Conservation (phyloP, 2,329 filamentous ascomycete genomes). For the Ambrosiella cleistominuta region DNA sequence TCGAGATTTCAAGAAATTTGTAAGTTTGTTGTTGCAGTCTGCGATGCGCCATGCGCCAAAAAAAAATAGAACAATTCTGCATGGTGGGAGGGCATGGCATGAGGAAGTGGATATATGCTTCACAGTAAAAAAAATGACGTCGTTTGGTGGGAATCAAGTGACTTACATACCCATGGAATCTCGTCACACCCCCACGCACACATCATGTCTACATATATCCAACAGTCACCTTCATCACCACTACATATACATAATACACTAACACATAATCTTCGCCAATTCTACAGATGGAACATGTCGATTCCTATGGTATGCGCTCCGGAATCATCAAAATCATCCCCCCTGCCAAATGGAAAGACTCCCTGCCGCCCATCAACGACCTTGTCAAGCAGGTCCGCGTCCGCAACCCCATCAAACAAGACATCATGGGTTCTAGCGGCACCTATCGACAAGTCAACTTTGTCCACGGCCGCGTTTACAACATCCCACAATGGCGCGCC, state of each 20-base stretch:
- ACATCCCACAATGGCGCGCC: conserved; percentile 86
- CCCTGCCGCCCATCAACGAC: conserved; percentile 62
- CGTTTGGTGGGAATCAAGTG: too few relatives aligned
- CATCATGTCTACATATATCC: not conserved
- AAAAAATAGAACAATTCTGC: not conserved
- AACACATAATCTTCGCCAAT: too few relatives aligned
- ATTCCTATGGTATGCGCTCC: conserved; percentile 91
- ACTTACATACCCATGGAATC: not conserved
- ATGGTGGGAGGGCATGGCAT: too few relatives aligned
- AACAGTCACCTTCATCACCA: too few relatives aligned
- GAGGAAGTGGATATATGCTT: too few relatives aligned
- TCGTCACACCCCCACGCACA: conserved; percentile 14
- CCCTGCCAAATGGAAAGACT: conserved; percentile 78
- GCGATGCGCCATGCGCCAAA: conserved; percentile 14
- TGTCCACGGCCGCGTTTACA: conserved; percentile 88
- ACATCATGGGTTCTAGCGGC: conserved; percentile 89
- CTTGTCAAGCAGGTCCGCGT: conserved; percentile 81
- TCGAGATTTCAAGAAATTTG: conserved; percentile 78
- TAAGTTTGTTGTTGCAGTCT: conserved; percentile 26
- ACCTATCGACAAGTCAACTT: conserved; percentile 96
- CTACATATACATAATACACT: too few relatives aligned
- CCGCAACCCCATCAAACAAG: conserved; percentile 93
- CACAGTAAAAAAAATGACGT: too few relatives aligned
- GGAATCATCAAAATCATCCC: conserved; percentile 94
- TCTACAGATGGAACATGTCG: conserved; percentile 56